These are phyloP conservation scores for Diplotaxis tenuifolia DNA, from an alignment of 345 rosid species.

Conservation along the genomic window DNA sequence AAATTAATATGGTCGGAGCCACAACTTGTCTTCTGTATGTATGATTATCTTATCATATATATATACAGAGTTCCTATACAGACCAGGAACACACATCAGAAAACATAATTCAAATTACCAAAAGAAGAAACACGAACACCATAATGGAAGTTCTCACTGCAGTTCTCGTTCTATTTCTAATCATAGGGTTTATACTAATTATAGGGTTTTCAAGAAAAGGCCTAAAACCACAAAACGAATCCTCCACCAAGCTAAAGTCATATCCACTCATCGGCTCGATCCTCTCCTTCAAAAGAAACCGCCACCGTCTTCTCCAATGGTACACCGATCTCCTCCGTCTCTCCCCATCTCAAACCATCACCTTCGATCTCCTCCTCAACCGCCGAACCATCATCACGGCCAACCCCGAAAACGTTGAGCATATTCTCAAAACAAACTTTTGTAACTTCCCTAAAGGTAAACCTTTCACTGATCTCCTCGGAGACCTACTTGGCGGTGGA, in stretches of 20 bases:
- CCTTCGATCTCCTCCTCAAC: slow-evolving; percentile 48
- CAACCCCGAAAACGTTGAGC: slow-evolving; percentile 63
- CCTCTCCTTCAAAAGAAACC: slow-evolving; percentile 59
- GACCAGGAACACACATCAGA: slow-evolving; percentile 3
- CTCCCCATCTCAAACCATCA: slow-evolving; percentile 58
- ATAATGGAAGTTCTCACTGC: slow-evolving; percentile 18
- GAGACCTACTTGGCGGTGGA: slow-evolving; percentile 78
- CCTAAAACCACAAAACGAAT: slow-evolving; percentile 5
- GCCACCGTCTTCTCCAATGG: slow-evolving; percentile 71
- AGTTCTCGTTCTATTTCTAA: slow-evolving; percentile 7
- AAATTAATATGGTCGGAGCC: not conserved
- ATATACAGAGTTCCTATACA: slow-evolving; percentile 8
- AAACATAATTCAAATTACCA: slow-evolving; percentile 6
- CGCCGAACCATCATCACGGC: slow-evolving; percentile 69
- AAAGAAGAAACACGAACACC: not conserved
- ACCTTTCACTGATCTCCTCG: slow-evolving; percentile 71
- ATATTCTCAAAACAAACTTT: slow-evolving; percentile 66
- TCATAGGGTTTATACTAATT: slow-evolving; percentile 15
- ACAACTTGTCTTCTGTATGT: no score
- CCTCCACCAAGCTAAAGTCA: slow-evolving; percentile 38
- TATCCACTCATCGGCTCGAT: slow-evolving; percentile 70
- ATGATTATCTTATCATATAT: not conserved
- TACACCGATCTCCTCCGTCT: slow-evolving; percentile 62
- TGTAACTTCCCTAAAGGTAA: slow-evolving; percentile 75
- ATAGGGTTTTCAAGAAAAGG: not conserved